These are phyloP conservation scores for Kuraishia borneana DNA, from an alignment of 805 yeast genomes.

Conservation along the genomic window DNA sequence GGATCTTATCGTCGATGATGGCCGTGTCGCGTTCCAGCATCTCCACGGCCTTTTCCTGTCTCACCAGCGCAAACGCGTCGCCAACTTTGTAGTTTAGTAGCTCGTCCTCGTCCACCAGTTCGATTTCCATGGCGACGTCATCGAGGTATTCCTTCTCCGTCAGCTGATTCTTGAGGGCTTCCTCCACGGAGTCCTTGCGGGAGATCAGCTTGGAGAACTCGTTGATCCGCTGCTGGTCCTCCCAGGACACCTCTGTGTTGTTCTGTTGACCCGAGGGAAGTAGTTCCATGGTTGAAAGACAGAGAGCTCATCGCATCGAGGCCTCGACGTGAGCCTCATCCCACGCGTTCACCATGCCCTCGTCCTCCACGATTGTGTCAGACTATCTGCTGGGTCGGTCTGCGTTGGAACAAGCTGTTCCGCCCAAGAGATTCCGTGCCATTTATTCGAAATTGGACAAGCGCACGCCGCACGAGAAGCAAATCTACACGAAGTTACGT, in stretches of 20 bases:
- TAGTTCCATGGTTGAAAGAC: conserved; percentile 2
- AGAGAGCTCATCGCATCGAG: neutral
- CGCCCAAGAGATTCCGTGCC: conserved; percentile 2
- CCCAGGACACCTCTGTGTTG: conserved; percentile 58
- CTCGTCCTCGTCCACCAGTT: conserved; percentile 72
- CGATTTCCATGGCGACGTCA: conserved; percentile 77
- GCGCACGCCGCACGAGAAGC: neutral
- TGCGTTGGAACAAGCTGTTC: conserved; percentile 3
- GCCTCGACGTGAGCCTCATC: neutral
- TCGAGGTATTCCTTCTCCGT: conserved; percentile 82
- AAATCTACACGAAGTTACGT: neutral
- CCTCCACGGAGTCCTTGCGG: conserved; percentile 49
- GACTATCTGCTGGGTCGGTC: conserved; percentile 4
- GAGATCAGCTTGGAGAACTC: conserved; percentile 75
- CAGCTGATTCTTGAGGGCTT: conserved; percentile 33
- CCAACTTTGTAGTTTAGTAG: conserved; percentile 71
- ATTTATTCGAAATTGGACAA: neutral
- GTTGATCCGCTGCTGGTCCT: conserved; percentile 84
- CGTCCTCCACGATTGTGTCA: conserved; percentile 2
- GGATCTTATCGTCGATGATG: conserved; percentile 37
- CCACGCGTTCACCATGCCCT: too few species aligned
- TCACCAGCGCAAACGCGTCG: conserved; percentile 62
- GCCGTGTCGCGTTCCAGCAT: conserved; percentile 56
- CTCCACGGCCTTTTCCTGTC: conserved; percentile 54
- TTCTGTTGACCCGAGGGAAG: conserved; percentile 46